Base-by-base conservation (phyloP, 495 filamentous ascomycete species). In the Tetracladium setigerum region DNA sequence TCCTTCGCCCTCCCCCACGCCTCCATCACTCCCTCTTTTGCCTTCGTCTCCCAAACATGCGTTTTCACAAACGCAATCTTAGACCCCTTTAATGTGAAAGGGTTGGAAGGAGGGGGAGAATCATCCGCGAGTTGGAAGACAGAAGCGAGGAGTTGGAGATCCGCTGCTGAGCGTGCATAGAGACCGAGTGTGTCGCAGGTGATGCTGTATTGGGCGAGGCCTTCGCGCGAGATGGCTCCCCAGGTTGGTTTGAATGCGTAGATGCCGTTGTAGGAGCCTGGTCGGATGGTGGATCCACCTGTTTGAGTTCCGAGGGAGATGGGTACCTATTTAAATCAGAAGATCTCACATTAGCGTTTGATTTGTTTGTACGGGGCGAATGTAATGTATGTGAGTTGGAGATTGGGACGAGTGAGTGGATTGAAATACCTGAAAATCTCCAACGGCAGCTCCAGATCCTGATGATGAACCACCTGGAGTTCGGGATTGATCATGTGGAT, bases 221-320 rank as follows among this genome's bases (percentile, higher is more conserved):
- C 76, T 55, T 78, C 76, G 17, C 71, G 62, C n/a, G 67, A 73
- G 19, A 81, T 70, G 0, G 71, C 57, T 34, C 67, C 70, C 69
- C 71, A 75, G 0, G 77, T 82, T 22, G 76, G 78, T 54, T 81
- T 82, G 19, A 79, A 55, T 3, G 65, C 72, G 49, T 70, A 79
- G 14, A 73, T 64, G 24, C 74, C 73, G 44, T 73, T 75, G 57
- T 70, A 80, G 0, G 72, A 76, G 4, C 56, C 76, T 1, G 78
- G 78, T 1, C 75, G 68, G 36, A 73, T 67, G n/a, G 55, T 62
- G 24, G 63, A 68, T 0, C 74, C 74, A 9, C 67, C 71, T 0
- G 73, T 78, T 56, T 78, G 74, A 0, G 73, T 71, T 0, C 72
- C 73, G 6, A 77, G 54, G 0, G 52, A 62, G 30, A 78, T 55